Evolutionary conservation across 202 grass and related monocot species (phyloP).

Genomic region (Saccharum hybrid): DNA sequence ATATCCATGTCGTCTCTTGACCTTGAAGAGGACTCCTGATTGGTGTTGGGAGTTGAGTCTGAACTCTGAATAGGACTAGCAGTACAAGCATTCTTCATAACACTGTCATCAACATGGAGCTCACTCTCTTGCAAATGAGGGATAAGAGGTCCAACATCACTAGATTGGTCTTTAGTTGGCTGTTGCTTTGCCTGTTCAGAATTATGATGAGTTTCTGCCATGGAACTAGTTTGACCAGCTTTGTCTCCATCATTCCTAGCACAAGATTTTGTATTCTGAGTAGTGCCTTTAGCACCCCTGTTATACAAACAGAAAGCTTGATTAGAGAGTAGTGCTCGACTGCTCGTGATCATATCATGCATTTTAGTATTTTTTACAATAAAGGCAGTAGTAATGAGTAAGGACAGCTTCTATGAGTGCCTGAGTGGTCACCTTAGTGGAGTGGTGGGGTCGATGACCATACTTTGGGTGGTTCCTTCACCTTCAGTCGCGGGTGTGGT

Average conservation of each 20-base stretch:
- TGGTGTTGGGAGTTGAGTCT: not conserved
- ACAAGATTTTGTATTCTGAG: not conserved
- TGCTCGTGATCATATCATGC: not conserved
- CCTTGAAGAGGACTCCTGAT: not conserved
- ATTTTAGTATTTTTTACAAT: too few relatives aligned
- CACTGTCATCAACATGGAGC: not conserved
- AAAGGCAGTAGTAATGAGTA: too few relatives aligned
- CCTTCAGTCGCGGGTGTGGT: too few relatives aligned
- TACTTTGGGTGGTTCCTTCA: too few relatives aligned
- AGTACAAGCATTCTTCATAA: not conserved
- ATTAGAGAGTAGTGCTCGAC: not conserved
- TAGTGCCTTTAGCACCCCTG: not conserved
- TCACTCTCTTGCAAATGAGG: not conserved
- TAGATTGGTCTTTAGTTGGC: not conserved
- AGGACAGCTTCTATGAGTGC: not conserved
- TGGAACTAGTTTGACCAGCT: slow-evolving; percentile 2
- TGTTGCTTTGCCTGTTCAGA: not conserved
- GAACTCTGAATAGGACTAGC: not conserved
- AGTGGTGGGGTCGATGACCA: too few relatives aligned
- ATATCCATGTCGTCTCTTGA: not conserved
- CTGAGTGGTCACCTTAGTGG: not conserved
- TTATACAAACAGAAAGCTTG: not conserved
- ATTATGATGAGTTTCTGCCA: not conserved
- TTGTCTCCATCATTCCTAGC: not conserved
- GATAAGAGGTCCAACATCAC: not conserved